phyloP scores from a whole-genome alignment of 495 filamentous ascomycete species.

The Arthonia radiata region DNA sequence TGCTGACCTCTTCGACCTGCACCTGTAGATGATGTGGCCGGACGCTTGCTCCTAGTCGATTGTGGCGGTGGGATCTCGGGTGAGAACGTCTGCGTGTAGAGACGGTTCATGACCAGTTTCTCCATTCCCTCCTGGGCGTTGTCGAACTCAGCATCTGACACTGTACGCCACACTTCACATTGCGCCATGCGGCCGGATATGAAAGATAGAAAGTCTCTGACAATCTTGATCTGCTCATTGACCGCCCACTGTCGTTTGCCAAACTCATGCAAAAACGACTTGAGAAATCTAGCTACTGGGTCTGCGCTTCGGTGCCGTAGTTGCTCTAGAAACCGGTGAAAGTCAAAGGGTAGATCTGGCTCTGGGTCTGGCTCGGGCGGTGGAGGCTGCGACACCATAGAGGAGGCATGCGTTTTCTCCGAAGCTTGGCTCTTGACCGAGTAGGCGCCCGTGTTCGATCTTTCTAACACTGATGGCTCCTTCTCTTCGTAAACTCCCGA shows the following conservation, averaged over 20 bases:
- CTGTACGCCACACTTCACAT: slow-evolving; percentile 89
- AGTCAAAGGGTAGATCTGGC: slow-evolving; percentile 80
- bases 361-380: slow-evolving; percentile 77
- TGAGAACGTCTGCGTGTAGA: slow-evolving; percentile 92
- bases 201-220: slow-evolving; percentile 89
- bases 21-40: slow-evolving; percentile 45
- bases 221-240: slow-evolving; percentile 96
- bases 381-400: slow-evolving; percentile 41
- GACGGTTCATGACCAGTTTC: slow-evolving; percentile 95
- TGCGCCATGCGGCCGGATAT: slow-evolving; percentile 97
- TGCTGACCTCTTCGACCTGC: slow-evolving; percentile 81
- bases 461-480: slow-evolving; percentile 24
- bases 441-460: slow-evolving; percentile 7
- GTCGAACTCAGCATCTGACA: slow-evolving; percentile 92
- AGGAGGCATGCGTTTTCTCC: slow-evolving; percentile 5
- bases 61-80: slow-evolving; percentile 67
- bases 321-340: slow-evolving; percentile 90
- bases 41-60: too few species aligned
- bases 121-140: slow-evolving; percentile 98
- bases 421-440: slow-evolving; percentile 1
- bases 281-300: slow-evolving; percentile 82
- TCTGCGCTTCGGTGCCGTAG: slow-evolving; percentile 86
- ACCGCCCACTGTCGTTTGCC: slow-evolving; percentile 99
- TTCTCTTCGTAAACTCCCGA: slow-evolving; percentile 16
- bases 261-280: slow-evolving; percentile 85